phyloP scores from a whole-genome alignment of 208 protist genomes.

The Borovskyia barvae region DNA sequence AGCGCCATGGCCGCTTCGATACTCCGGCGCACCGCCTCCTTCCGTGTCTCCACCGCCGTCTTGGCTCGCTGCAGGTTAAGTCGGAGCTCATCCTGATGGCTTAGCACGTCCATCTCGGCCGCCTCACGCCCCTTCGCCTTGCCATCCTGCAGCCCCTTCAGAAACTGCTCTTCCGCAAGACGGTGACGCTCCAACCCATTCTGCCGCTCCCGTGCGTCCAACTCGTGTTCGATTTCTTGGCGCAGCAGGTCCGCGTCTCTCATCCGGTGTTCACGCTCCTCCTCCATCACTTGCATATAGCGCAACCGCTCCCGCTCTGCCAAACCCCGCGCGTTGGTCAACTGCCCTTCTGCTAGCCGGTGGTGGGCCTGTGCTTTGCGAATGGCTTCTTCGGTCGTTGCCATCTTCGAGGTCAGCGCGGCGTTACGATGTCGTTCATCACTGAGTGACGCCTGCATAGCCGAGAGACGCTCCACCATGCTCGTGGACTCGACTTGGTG shows the following conservation, averaged over 20 bases:
- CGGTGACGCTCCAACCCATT: slow-evolving; percentile 50
- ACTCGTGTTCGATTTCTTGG: slow-evolving; percentile 57
- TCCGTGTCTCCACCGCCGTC: slow-evolving; percentile 41
- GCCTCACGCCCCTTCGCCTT: slow-evolving; percentile 40
- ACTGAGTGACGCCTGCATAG: slow-evolving; percentile 35
- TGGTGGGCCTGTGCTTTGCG: slow-evolving; percentile 35
- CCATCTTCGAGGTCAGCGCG: slow-evolving; percentile 31
- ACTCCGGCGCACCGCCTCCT: slow-evolving; percentile 53
- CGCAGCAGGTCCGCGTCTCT: slow-evolving; percentile 62
- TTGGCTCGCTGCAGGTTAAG: slow-evolving; percentile 56
- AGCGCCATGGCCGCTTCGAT: slow-evolving; percentile 45
- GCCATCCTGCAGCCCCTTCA: slow-evolving; percentile 52
- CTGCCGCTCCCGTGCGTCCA: slow-evolving; percentile 48
- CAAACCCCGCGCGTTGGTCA: slow-evolving; percentile 41
- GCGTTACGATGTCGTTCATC: slow-evolving; percentile 52
- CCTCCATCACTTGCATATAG: slow-evolving; percentile 63
- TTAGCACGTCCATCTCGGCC: slow-evolving; percentile 34
- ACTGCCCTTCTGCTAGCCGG: slow-evolving; percentile 29
- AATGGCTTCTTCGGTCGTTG: slow-evolving; percentile 34
- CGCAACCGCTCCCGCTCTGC: slow-evolving; percentile 57
- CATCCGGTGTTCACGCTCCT: slow-evolving; percentile 55
- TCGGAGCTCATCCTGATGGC: slow-evolving; percentile 48
- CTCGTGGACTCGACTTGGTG: slow-evolving; percentile 43
- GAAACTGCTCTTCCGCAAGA: slow-evolving; percentile 55
- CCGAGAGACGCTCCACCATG: slow-evolving; percentile 29